Base-by-base conservation (phyloP, 805 yeast genomes). In the Lachancea fermentati region DNA sequence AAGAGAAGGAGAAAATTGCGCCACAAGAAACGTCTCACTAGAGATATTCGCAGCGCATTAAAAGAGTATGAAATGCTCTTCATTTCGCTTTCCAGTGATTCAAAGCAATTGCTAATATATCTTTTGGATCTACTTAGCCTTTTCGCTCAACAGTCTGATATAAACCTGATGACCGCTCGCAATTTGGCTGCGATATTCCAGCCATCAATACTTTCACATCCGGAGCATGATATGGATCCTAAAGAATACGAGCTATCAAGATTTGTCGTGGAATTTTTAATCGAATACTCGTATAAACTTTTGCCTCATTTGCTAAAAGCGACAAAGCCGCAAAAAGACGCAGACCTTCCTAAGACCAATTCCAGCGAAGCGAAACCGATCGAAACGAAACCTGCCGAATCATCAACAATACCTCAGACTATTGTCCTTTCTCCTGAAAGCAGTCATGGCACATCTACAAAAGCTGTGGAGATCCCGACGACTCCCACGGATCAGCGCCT, bases 111-210 rank as follows among this genome's bases (percentile, higher is more conserved):
- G 22, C 68, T 93, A 5, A 83, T 88, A 48, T 93, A 93, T 66
- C 75, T 93, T 16, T 65, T 93, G 46, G 98, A 93, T 61, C 67
- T 93, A 48, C 69, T 93, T 43, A 82, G 95, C 11, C 75, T 88
- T 66, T 94, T 93, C 54, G 83, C 88, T 32, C 77, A 82, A 44
- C 81, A 84, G 54, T 73, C 94, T 12, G 76, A 75, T 36, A 76
- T 76, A 44, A 93, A 89, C 59, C 68, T 86, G 48, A 93, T 93
- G 99, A 79, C 96, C 2, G 85, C 95, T 1, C 76, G 87, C 52
- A 93, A 93, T 58, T 68, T 93, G 48, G 95, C 97, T 1, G 96
- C 97, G 2, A 85, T 93, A 42, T 93, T 93, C 67, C 98, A 93
- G 65, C 97, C 98, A 3, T 85, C 96, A n/a, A 79, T 93, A 13